Percentiles rank a stretch among this genome's conserved stretches.
These are phyloP conservation scores for Lathyrus aphaca DNA, from an alignment of 306 rosid genomes.

Conservation along the genomic window DNA sequence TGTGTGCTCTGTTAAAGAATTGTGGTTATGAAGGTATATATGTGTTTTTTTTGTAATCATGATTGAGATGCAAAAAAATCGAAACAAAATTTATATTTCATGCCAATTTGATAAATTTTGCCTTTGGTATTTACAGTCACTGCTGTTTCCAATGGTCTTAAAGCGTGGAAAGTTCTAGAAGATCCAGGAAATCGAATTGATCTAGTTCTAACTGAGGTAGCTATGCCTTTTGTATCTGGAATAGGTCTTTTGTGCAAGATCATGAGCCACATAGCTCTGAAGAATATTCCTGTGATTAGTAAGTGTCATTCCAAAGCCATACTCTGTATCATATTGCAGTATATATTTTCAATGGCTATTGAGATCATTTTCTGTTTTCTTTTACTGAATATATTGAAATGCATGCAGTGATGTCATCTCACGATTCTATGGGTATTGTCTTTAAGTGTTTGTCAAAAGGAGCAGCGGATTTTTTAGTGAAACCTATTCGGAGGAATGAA, in stretches of 20 bases:
- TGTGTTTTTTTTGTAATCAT: conserved; percentile 24
- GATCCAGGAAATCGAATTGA: conserved; percentile 55
- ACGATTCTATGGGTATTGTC: conserved; percentile 64
- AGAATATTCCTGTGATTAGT: conserved; percentile 73
- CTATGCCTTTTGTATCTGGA: conserved; percentile 67
- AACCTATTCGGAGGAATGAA: conserved; percentile 72
- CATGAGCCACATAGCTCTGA: conserved; percentile 56
- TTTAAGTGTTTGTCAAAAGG: conserved; percentile 71
- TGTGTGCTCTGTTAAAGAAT: conserved; percentile 62
- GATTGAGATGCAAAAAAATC: background rate
- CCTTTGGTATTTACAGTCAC: conserved; percentile 53
- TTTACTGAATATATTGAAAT: conserved; percentile 30
- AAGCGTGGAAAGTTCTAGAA: conserved; percentile 64
- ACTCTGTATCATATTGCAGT: conserved; percentile 12
- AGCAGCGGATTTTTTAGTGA: conserved; percentile 67
- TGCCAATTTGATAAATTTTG: conserved; percentile 1
- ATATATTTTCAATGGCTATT: conserved; percentile 22
- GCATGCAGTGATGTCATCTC: conserved; percentile 62
- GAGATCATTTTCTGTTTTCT: conserved; percentile 30
- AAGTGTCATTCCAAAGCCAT: conserved; percentile 49
- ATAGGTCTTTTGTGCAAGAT: conserved; percentile 67
- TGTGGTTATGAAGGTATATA: conserved; percentile 67
- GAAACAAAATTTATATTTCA: background rate
- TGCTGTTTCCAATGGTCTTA: conserved; percentile 67
- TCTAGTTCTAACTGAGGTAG: conserved; percentile 67